Percentiles rank a stretch among this genome's conserved stretches.
These are phyloP conservation scores for Metarhizium robertsii DNA, from an alignment of 2,329 filamentous ascomycete genomes.

Conservation along the genomic window DNA sequence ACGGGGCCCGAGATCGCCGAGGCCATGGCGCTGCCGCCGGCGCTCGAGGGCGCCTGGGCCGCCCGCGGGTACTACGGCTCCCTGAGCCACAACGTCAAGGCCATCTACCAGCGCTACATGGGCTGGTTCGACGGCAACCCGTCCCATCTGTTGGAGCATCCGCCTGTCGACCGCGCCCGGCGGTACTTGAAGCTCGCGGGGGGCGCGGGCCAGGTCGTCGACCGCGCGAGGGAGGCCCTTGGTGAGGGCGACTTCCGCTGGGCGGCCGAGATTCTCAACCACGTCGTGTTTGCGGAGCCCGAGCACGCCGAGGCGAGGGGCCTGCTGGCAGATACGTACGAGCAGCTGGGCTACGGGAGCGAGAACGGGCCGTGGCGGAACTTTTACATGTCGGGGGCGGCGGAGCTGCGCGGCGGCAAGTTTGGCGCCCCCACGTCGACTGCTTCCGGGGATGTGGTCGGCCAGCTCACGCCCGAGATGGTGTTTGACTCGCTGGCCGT, in stretches of 20 bases:
- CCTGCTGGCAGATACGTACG: slow-evolving; percentile 21
- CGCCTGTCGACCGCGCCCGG: slow-evolving; percentile 16
- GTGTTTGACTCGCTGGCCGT: slow-evolving; percentile 5
- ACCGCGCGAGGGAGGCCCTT: slow-evolving; percentile 19
- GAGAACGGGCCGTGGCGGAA: slow-evolving; percentile 33
- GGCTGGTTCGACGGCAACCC: slow-evolving; percentile 15
- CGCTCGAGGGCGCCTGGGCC: slow-evolving; percentile 13
- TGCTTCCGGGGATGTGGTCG: background rate
- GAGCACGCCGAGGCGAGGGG: slow-evolving; percentile 8
- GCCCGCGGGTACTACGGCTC: slow-evolving; percentile 27
- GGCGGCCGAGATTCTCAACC: slow-evolving; percentile 26
- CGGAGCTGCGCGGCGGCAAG: slow-evolving; percentile 13
- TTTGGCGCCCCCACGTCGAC: slow-evolving; percentile 4
- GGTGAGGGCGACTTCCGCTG: slow-evolving; percentile 25
- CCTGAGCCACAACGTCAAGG: slow-evolving; percentile 28
- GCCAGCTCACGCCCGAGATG: slow-evolving; percentile 6
- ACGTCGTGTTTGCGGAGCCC: slow-evolving; percentile 22
- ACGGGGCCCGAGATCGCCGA: slow-evolving; percentile 31
- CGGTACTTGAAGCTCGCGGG: slow-evolving; percentile 28
- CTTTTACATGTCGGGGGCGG: slow-evolving; percentile 24
- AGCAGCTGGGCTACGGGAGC: slow-evolving; percentile 23
- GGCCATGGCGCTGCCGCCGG: slow-evolving; percentile 21
- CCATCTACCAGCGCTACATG: slow-evolving; percentile 14
- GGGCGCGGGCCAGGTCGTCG: slow-evolving; percentile 19
- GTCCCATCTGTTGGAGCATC: slow-evolving; percentile 5